Percentiles rank a stretch among this genome's conserved stretches.
phyloP scores from a whole-genome alignment of 257 asterid genomes.

The Fraxinus excelsior region DNA sequence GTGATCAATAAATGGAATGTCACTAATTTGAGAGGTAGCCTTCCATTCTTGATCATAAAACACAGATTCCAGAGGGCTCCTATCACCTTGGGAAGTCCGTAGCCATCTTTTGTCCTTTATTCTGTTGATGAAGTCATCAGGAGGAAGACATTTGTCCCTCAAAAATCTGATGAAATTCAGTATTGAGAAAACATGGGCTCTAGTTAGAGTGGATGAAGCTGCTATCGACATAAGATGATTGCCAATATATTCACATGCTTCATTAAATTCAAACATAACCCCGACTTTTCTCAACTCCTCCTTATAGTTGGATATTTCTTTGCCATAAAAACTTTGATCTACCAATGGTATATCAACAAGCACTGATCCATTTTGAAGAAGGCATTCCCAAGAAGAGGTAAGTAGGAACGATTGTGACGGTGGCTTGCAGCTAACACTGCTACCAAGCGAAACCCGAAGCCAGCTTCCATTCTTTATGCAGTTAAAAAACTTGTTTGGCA shows the following conservation, averaged over 20 bases:
- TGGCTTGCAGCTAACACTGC: conserved; percentile 28
- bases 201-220: conserved; percentile 24
- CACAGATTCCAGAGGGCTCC: conserved; percentile 26
- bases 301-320: conserved; percentile 18
- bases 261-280: conserved; percentile 37
- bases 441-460: conserved; percentile 31
- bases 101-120: conserved; percentile 29
- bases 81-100: conserved; percentile 32
- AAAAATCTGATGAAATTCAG: conserved; percentile 35
- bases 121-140: conserved; percentile 25
- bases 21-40: conserved; percentile 39
- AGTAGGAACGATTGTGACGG: conserved; percentile 39
- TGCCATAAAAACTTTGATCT: conserved; percentile 36
- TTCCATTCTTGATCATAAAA: conserved; percentile 35
- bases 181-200: conserved; percentile 31
- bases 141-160: conserved; percentile 28
- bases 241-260: conserved; percentile 40
- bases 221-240: conserved; percentile 35
- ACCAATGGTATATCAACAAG: conserved; percentile 36
- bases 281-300: conserved; percentile 29
- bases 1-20: conserved; percentile 43
- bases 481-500: conserved; percentile 25
- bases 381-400: conserved; percentile 29
- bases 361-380: conserved; percentile 30
- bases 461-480: conserved; percentile 36